A percentile compares a stretch with the other conserved stretches of the same genome.
Evolutionary conservation across 1,284 basidiomycete genomes (phyloP).

Genomic region (Sphaerobolus stellatus): DNA sequence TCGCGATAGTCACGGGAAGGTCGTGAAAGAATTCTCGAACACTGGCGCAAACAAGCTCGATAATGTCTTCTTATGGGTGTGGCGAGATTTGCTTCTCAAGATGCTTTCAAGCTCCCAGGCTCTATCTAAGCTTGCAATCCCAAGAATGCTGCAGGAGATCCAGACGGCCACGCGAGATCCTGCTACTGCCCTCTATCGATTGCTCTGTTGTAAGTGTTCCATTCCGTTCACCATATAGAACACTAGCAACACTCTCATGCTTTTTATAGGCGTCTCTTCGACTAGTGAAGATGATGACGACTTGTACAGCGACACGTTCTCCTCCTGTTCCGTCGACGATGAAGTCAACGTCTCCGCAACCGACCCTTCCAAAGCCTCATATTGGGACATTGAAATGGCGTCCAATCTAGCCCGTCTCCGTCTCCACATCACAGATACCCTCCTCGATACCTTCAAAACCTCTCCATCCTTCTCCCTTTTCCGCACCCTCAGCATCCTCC

Average conservation of each 20-base stretch:
- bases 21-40: slow-evolving; percentile 51
- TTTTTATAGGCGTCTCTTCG: too few species aligned
- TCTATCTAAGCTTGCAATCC: slow-evolving; percentile 38
- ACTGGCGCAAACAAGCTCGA: slow-evolving; percentile 49
- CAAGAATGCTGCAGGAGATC: slow-evolving; percentile 57
- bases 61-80: slow-evolving; percentile 58
- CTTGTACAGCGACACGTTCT: too few species aligned
- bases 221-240: too few species aligned
- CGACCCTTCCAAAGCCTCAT: too few species aligned
- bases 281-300: too few species aligned
- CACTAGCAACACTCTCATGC: too few species aligned
- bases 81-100: slow-evolving; percentile 62
- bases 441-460: slow-evolving; percentile 46
- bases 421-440: slow-evolving; percentile 41
- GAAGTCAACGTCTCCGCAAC: too few species aligned
- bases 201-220: too few species aligned
- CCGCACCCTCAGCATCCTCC: slow-evolving; percentile 37
- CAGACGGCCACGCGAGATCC: slow-evolving; percentile 34
- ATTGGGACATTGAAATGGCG: too few species aligned
- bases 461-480: slow-evolving; percentile 50
- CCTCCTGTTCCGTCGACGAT: too few species aligned
- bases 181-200: slow-evolving; percentile 49
- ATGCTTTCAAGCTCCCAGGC: slow-evolving; percentile 43
- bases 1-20: slow-evolving; percentile 39
- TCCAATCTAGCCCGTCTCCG: slow-evolving; percentile 43